phyloP scores from a whole-genome alignment of 2,329 filamentous ascomycete genomes.

The Nothomitra cinnamomea region DNA sequence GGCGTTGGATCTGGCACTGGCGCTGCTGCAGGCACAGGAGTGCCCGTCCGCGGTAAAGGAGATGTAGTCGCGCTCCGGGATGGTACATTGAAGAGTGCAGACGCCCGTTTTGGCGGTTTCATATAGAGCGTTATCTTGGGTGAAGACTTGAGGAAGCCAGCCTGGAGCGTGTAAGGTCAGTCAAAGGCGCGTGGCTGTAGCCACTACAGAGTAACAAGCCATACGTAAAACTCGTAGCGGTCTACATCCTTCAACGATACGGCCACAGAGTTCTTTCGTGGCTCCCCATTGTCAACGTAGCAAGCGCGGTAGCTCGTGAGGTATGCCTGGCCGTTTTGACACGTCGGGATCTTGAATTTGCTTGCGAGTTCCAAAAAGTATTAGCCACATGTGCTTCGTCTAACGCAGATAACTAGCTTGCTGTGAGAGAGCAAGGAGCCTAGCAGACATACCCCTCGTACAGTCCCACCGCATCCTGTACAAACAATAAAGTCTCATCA shows the following conservation, averaged over 20 bases:
- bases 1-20: slow-evolving; percentile 29
- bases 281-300: slow-evolving; percentile 81
- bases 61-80: slow-evolving; percentile 15
- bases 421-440: neutral
- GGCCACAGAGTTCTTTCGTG: slow-evolving; percentile 67
- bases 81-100: slow-evolving; percentile 25
- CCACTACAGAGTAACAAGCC: neutral
- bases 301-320: slow-evolving; percentile 89
- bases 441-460: slow-evolving; percentile 72
- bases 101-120: slow-evolving; percentile 54
- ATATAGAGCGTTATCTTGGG: slow-evolving; percentile 80
- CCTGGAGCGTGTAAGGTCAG: slow-evolving; percentile 28
- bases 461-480: slow-evolving; percentile 91
- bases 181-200: neutral
- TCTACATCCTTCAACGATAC: slow-evolving; percentile 86
- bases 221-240: slow-evolving; percentile 72
- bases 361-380: slow-evolving; percentile 27
- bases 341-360: slow-evolving; percentile 86
- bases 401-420: slow-evolving; percentile 4
- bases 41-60: slow-evolving; percentile 20
- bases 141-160: slow-evolving; percentile 87
- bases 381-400: neutral
- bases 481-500: slow-evolving; percentile 88
- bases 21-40: slow-evolving; percentile 21
- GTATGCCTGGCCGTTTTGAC: slow-evolving; percentile 93